Evolutionary conservation across 2,329 filamentous ascomycete genomes (phyloP).

Genomic region (Blastomyces silverae): DNA sequence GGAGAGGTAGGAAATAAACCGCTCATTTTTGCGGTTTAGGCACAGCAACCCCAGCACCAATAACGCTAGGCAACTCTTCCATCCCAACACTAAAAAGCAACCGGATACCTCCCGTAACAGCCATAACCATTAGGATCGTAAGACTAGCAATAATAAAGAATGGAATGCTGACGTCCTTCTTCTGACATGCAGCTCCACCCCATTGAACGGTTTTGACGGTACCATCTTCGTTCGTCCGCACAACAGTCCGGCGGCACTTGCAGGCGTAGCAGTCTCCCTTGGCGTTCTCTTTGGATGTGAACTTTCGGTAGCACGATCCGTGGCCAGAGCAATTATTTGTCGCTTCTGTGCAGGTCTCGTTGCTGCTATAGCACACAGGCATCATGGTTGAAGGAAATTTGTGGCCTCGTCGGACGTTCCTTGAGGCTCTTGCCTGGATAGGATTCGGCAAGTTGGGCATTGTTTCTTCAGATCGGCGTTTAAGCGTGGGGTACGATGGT

Average conservation of each 20-base stretch:
- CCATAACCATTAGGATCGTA: conserved; percentile 60
- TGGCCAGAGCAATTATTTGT: conserved; percentile 80
- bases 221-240: conserved; percentile 42
- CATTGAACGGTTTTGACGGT: conserved; percentile 62
- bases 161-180: conserved; percentile 78
- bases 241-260: conserved; percentile 58
- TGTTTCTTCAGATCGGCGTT: conserved; percentile 13
- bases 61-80: conserved; percentile 84
- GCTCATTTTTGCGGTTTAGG: conserved; percentile 46
- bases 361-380: conserved; percentile 66
- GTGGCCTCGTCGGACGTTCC: conserved; percentile 26
- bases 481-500: conserved; percentile 18
- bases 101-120: conserved; percentile 64
- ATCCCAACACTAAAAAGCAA: conserved; percentile 77
- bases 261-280: conserved; percentile 66
- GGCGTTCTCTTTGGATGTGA: conserved; percentile 37
- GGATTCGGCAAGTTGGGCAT: conserved; percentile 20
- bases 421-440: conserved; percentile 36
- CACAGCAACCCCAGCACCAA: conserved; percentile 85
- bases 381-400: conserved; percentile 48
- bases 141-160: conserved; percentile 84
- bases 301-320: conserved; percentile 67
- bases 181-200: conserved; percentile 82
- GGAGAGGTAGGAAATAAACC: conserved; percentile 2
- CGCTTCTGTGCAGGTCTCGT: conserved; percentile 58